A percentile compares a stretch with the other conserved stretches of the same genome.
phyloP scores from a whole-genome alignment of 2,329 filamentous ascomycete genomes.

The Pyrenochaeta sp. region DNA sequence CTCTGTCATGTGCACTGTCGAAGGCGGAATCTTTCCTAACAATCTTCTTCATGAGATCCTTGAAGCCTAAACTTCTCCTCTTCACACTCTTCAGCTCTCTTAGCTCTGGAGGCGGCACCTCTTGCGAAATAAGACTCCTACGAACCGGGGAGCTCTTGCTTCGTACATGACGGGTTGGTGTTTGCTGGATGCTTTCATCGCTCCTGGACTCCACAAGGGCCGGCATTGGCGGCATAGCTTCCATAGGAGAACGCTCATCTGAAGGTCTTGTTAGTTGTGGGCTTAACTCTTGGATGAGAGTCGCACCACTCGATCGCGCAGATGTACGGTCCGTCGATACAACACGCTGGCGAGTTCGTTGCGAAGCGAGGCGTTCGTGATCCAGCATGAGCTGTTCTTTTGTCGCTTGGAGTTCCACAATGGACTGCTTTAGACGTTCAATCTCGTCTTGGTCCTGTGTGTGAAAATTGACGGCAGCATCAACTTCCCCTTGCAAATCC shows the following conservation, averaged over 20 bases:
- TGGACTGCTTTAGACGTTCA: slow-evolving; percentile 28
- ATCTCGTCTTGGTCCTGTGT: slow-evolving; percentile 35
- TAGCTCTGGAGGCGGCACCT: slow-evolving; percentile 31
- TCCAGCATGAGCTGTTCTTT: slow-evolving; percentile 43
- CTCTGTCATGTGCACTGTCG: slow-evolving; percentile 16
- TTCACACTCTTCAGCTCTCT: slow-evolving; percentile 16
- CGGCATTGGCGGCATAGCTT: slow-evolving; percentile 11
- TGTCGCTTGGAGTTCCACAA: slow-evolving; percentile 33
- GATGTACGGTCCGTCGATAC: slow-evolving; percentile 31
- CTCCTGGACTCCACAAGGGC: slow-evolving; percentile 8
- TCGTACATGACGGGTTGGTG: slow-evolving; percentile 20
- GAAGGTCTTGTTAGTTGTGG: slow-evolving; percentile 18
- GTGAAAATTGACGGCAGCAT: slow-evolving; percentile 20
- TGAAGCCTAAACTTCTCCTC: slow-evolving; percentile 31
- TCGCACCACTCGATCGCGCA: slow-evolving; percentile 42
- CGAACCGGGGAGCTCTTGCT: slow-evolving; percentile 22
- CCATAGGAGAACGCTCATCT: slow-evolving; percentile 19
- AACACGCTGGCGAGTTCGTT: slow-evolving; percentile 29
- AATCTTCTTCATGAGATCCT: slow-evolving; percentile 39
- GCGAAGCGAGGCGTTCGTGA: slow-evolving; percentile 36
- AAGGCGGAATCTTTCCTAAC: slow-evolving; percentile 32
- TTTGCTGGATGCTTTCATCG: slow-evolving; percentile 25
- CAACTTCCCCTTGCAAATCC: slow-evolving; percentile 25
- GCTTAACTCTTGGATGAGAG: slow-evolving; percentile 37
- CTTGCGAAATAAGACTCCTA: slow-evolving; percentile 27